phyloP scores from a whole-genome alignment of 352 stramenopile genomes.

The Hyaloperonospora brassicae region DNA sequence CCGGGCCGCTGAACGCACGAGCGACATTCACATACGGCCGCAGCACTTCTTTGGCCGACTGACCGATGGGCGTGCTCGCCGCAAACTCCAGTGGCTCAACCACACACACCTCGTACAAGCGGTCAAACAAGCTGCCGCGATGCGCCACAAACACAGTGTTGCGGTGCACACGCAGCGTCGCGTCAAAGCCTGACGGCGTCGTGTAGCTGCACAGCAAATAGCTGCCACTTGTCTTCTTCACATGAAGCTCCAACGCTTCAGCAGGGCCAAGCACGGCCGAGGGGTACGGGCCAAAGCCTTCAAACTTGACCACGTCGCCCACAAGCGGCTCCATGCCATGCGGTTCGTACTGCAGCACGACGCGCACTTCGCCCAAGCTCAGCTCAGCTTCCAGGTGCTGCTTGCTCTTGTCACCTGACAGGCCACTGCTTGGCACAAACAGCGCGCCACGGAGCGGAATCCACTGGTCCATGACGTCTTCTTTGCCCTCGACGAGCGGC shows the following conservation, averaged over 20 bases:
- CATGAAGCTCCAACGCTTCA: conserved; percentile 64
- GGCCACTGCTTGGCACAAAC: conserved; percentile 7
- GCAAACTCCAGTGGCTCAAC: conserved; percentile 70
- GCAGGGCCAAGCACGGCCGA: conserved; percentile 52
- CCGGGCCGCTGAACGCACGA: conserved; percentile 58
- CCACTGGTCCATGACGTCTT: conserved; percentile 76
- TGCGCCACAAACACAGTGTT: conserved; percentile 77
- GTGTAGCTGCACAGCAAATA: conserved; percentile 68
- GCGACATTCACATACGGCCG: conserved; percentile 64
- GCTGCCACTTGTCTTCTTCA: conserved; percentile 77
- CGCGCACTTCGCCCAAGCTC: conserved; percentile 58
- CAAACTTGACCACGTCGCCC: conserved; percentile 67
- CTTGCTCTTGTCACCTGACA: conserved; percentile 27
- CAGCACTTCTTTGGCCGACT: conserved; percentile 43
- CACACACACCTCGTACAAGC: conserved; percentile 59
- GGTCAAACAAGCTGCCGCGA: conserved; percentile 58
- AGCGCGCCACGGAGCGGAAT: conserved; percentile 52
- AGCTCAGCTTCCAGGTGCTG: conserved; percentile 33
- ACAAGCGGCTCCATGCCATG: conserved; percentile 68
- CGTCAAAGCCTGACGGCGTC: conserved; percentile 61
- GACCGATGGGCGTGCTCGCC: conserved; percentile 50
- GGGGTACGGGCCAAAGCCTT: conserved; percentile 68
- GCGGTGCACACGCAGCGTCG: conserved; percentile 51
- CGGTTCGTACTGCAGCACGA: conserved; percentile 75
- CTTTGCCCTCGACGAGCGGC: conserved; percentile 58